phyloP scores from a whole-genome alignment of 768 basidiomycete genomes.

The Suillus placidus region DNA sequence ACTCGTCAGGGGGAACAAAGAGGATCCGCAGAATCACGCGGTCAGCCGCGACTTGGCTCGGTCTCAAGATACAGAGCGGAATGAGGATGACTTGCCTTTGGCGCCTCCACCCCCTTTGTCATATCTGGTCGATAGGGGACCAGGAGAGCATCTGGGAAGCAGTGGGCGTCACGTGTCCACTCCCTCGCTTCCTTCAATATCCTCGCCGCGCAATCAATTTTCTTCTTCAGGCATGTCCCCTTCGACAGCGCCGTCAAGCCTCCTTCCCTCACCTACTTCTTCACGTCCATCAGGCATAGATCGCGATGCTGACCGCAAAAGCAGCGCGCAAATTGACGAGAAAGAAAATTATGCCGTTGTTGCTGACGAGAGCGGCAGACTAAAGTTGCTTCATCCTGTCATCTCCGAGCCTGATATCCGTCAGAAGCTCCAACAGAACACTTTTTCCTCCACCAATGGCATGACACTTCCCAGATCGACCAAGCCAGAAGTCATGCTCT shows the following conservation, averaged over 20 bases:
- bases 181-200: conserved; percentile 63
- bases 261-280: conserved; percentile 75
- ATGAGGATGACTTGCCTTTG: conserved; percentile 75
- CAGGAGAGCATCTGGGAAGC: conserved; percentile 51
- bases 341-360: conserved; percentile 38
- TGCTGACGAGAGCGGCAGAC: conserved; percentile 37
- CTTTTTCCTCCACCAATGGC: conserved; percentile 36
- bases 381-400: conserved; percentile 52
- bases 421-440: conserved; percentile 42
- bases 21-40: conserved; percentile 21
- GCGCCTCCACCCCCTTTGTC: conserved; percentile 91
- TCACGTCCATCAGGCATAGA: conserved; percentile 65
- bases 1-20: conserved; percentile 65
- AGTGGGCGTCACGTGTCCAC: conserved; percentile 66
- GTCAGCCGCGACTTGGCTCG: conserved; percentile 40
- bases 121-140: conserved; percentile 70
- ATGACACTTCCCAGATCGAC: conserved; percentile 32
- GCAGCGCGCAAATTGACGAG: conserved; percentile 47
- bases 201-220: conserved; percentile 53
- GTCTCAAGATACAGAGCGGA: conserved; percentile 34
- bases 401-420: conserved; percentile 69
- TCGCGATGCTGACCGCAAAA: conserved; percentile 49
- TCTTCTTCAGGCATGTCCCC: conserved; percentile 70
- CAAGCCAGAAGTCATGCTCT: conserved; percentile 28
- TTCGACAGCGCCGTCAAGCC: conserved; percentile 74